Percentiles rank a stretch among this genome's conserved stretches.
These are phyloP conservation scores for Apiospora koreana DNA, from an alignment of 2,329 filamentous ascomycete genomes.

Conservation along the genomic window DNA sequence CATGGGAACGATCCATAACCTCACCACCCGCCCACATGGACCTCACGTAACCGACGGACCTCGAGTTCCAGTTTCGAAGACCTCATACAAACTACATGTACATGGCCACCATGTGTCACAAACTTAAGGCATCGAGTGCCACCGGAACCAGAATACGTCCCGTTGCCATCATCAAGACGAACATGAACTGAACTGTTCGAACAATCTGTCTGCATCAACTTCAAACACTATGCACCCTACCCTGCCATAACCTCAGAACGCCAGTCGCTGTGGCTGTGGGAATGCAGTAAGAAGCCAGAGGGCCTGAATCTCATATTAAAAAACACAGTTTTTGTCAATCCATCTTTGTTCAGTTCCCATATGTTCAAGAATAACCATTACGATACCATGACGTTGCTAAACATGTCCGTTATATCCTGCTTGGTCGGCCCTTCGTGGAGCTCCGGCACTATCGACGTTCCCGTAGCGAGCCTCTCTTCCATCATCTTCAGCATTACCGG, in stretches of 20 bases:
- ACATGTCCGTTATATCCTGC: constrained; percentile 55
- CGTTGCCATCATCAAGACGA: neutral
- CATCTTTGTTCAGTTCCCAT: neutral
- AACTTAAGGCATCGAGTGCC: neutral
- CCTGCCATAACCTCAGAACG: constrained; percentile 8
- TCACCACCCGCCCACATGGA: neutral
- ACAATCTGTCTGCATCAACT: constrained; percentile 2
- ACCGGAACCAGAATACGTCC: neutral
- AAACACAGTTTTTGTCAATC: neutral
- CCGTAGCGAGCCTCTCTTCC: constrained; percentile 74
- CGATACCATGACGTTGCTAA: constrained; percentile 57
- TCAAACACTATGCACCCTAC: constrained; percentile 4
- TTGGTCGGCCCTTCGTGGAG: constrained; percentile 42
- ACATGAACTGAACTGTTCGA: neutral
- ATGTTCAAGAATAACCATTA: constrained; percentile 18
- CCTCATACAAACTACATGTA: neutral
- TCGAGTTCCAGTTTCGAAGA: neutral
- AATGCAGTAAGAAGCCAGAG: neutral
- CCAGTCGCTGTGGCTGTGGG: constrained; percentile 10
- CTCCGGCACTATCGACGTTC: constrained; percentile 45
- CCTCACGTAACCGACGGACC: neutral
- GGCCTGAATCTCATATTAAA: neutral
- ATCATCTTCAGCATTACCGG: constrained; percentile 79
- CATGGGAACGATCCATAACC: neutral
- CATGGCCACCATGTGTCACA: neutral